Percentiles rank a stretch among this genome's conserved stretches.
phyloP scores from a whole-genome alignment of 2,329 filamentous ascomycete species.

The Aspergillus fructus region DNA sequence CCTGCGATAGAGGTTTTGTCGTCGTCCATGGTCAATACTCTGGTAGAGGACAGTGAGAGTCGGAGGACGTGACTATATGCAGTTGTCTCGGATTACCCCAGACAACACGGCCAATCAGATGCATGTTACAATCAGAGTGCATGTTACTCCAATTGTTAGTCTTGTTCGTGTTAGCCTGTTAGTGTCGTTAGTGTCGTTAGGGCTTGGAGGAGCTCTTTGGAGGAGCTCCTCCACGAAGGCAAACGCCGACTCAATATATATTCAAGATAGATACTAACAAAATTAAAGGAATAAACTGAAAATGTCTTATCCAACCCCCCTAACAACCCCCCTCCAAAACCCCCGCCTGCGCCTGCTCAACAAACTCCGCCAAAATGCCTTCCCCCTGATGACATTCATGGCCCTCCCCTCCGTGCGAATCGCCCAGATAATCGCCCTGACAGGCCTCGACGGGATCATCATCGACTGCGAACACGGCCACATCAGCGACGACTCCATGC shows the following conservation, averaged over 20 bases:
- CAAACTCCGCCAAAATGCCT: constrained; percentile 39
- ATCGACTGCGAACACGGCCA: constrained; percentile 32
- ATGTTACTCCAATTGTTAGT: too few relatives aligned
- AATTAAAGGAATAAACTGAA: neutral
- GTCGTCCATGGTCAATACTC: neutral
- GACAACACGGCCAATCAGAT: too few relatives aligned
- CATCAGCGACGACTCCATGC: constrained; percentile 30
- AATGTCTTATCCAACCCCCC: constrained; percentile 29
- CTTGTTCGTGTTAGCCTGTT: too few relatives aligned
- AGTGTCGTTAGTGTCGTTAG: too few relatives aligned
- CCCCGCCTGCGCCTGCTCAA: constrained; percentile 37
- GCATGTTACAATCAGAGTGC: too few relatives aligned
- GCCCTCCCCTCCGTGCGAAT: constrained; percentile 48
- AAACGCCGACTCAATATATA: too few relatives aligned
- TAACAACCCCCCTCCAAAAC: constrained; percentile 23
- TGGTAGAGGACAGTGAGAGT: too few relatives aligned
- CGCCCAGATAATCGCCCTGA: constrained; percentile 59
- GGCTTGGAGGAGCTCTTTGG: too few relatives aligned
- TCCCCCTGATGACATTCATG: constrained; percentile 52
- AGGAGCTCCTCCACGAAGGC: too few relatives aligned
- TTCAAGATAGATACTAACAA: too few relatives aligned
- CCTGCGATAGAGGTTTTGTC: constrained; percentile 24
- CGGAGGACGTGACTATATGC: too few relatives aligned
- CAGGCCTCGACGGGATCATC: constrained; percentile 65
- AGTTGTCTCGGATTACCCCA: too few relatives aligned